Evolutionary conservation across 768 basidiomycete species (phyloP).

Genomic region (Termitomyces sp.): DNA sequence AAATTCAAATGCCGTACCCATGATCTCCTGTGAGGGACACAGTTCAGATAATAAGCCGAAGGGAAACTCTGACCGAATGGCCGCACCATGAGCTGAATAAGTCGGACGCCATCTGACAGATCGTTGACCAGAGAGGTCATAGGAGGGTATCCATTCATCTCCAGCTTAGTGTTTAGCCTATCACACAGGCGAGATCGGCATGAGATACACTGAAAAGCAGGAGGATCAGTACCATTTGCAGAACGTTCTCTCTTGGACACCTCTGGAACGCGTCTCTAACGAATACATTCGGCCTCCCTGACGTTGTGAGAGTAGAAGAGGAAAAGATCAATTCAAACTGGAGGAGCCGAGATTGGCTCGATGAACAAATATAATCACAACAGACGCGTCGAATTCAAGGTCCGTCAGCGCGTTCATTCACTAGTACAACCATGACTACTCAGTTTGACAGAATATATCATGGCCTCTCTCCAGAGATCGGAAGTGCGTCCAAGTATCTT

Average conservation of each 20-base stretch:
- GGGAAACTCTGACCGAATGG: background rate
- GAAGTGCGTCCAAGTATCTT: slow-evolving; percentile 59
- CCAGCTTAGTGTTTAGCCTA: slow-evolving; percentile 96
- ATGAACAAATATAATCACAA: slow-evolving; percentile 14
- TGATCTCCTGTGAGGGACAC: slow-evolving; percentile 73
- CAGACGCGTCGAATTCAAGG: slow-evolving; percentile 38
- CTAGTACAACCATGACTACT: slow-evolving; percentile 49
- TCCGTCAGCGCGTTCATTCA: slow-evolving; percentile 41
- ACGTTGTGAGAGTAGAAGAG: slow-evolving; percentile 9
- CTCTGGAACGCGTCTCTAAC: slow-evolving; percentile 59
- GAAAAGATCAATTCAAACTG: slow-evolving; percentile 6
- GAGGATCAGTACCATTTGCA: slow-evolving; percentile 73
- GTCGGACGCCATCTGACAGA: slow-evolving; percentile 90
- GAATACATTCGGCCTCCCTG: slow-evolving; percentile 41
- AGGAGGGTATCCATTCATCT: slow-evolving; percentile 76
- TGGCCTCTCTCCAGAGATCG: slow-evolving; percentile 65
- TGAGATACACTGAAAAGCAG: slow-evolving; percentile 7
- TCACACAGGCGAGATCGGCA: slow-evolving; percentile 2
- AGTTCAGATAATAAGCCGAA: slow-evolving; percentile 5
- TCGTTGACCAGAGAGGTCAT: slow-evolving; percentile 90
- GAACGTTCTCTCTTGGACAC: slow-evolving; percentile 78
- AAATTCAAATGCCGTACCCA: slow-evolving; percentile 55
- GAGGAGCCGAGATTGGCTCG: background rate
- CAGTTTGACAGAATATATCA: slow-evolving; percentile 88
- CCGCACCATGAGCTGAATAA: slow-evolving; percentile 91